phyloP scores from a whole-genome alignment of 768 basidiomycete genomes.

The Arthromyces matolae region DNA sequence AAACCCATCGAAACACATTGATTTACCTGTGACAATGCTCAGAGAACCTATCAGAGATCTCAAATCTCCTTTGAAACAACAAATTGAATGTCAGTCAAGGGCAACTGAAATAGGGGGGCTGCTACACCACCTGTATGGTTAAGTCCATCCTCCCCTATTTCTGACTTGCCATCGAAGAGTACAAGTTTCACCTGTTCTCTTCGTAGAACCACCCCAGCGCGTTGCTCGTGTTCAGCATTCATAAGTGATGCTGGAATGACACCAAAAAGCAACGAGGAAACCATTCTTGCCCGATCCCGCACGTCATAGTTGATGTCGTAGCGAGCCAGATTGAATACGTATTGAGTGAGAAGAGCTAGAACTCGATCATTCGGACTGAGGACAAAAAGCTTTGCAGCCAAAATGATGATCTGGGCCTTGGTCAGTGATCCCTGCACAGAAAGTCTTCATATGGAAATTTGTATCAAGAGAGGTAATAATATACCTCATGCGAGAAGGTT shows the following conservation, averaged over 20 bases:
- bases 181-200: conserved; percentile 80
- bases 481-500: conserved; percentile 68
- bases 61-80: conserved; percentile 28
- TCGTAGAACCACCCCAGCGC: conserved; percentile 73
- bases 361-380: conserved; percentile 53
- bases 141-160: conserved; percentile 38
- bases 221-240: conserved; percentile 39
- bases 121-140: conserved; percentile 29
- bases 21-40: conserved; percentile 54
- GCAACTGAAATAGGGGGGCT: neutral
- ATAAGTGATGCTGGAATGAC: conserved; percentile 29
- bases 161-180: conserved; percentile 72
- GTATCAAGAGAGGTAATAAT: conserved; percentile 9
- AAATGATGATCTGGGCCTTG: conserved; percentile 79
- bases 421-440: conserved; percentile 51
- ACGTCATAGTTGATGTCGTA: conserved; percentile 91
- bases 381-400: conserved; percentile 83
- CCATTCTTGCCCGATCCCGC: conserved; percentile 82
- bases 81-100: neutral
- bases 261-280: conserved; percentile 65
- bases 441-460: neutral
- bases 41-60: conserved; percentile 61
- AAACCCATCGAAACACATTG: conserved; percentile 44
- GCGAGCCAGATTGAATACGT: conserved; percentile 79
- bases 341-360: conserved; percentile 54